These are phyloP conservation scores for Astrephomene gubernaculifera DNA, from an alignment of 139 green algal genomes.

Conservation along the genomic window DNA sequence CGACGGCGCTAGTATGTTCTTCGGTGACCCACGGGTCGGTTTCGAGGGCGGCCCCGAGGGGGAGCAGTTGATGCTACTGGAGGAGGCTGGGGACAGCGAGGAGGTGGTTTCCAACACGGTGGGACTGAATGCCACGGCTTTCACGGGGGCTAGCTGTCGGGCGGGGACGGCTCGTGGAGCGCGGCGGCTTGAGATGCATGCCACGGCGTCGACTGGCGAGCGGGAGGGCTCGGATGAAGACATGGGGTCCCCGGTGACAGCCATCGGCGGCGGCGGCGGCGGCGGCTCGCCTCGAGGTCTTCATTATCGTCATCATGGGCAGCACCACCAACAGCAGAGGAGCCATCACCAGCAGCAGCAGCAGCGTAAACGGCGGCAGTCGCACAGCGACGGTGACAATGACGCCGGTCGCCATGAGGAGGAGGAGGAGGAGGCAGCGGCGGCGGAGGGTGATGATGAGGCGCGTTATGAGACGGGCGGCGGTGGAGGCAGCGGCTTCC, in stretches of 20 bases:
- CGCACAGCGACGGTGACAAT: no score
- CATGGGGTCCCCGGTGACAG: no score
- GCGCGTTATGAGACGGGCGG: no score
- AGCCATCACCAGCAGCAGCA: no score
- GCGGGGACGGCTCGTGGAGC: conserved; percentile 18
- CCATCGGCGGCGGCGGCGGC: neutral
- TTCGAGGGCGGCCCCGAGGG: neutral
- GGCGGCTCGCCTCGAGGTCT: neutral
- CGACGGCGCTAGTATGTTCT: conserved; percentile 3
- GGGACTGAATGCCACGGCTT: conserved; percentile 29
- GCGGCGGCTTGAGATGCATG: neutral
- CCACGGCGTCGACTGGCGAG: no score
- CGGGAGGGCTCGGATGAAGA: no score
- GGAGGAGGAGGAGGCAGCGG: no score
- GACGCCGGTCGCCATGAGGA: no score
- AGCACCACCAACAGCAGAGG: neutral
- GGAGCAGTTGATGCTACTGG: neutral
- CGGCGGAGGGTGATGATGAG: no score
- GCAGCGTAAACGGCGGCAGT: no score
- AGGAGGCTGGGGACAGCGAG: conserved; percentile 43
- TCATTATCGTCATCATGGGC: neutral
- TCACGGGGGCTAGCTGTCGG: conserved; percentile 39
- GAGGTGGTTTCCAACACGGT: conserved; percentile 57
- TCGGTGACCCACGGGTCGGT: no score
- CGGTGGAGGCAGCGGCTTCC: no score